Base-by-base conservation (phyloP, 495 filamentous ascomycete species). In the Xylaria sp. region DNA sequence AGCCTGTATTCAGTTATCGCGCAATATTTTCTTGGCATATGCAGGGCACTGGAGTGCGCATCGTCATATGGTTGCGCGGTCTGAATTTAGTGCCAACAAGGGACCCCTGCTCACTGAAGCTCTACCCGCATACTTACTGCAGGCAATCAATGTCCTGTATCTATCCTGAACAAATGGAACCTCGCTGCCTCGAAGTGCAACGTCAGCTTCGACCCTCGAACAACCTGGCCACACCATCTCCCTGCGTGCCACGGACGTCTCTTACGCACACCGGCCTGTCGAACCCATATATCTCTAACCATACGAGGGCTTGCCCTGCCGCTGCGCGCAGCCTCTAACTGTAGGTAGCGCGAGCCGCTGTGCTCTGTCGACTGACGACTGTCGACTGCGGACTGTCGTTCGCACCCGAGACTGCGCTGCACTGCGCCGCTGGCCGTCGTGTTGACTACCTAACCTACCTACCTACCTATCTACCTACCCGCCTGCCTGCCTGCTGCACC, bases 311-410 rank as follows among this genome's bases (percentile, higher is more conserved):
- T 61, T 35, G 8, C 53, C 31, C 17, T 15, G 33, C 61, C 52
- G 4, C 55, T 40, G 61, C 24, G 24, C 40, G 6, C 29, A 41
- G 1, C 61, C 7, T 59, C 17, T 37, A 1, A 69, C 24, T 50
- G 58, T 19, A 31, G 31, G 58, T 19, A 31, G 31, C 33, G 40
- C 41, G 70, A 66, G 62, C 62, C 69, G 40, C 48, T 53, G 69
- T 71, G 69, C 69, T 67, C 69, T 29, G 29, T 50, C n/a, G n/a
- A n/a, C n/a, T n/a, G n/a, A n/a, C n/a, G n/a, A n/a, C n/a, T n/a
- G n/a, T n/a, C n/a, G n/a, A n/a, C n/a, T n/a, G n/a, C n/a, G 11
- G 7, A 35, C 11, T 33, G 14, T 19, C 15, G 24, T 33, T 19
- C 24, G 50, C 31, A 57, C 31, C 40, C 35, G 65, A 68, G 53